Evolutionary conservation across 2,329 filamentous ascomycete species (phyloP).

Genomic region (Diaporthe citri): DNA sequence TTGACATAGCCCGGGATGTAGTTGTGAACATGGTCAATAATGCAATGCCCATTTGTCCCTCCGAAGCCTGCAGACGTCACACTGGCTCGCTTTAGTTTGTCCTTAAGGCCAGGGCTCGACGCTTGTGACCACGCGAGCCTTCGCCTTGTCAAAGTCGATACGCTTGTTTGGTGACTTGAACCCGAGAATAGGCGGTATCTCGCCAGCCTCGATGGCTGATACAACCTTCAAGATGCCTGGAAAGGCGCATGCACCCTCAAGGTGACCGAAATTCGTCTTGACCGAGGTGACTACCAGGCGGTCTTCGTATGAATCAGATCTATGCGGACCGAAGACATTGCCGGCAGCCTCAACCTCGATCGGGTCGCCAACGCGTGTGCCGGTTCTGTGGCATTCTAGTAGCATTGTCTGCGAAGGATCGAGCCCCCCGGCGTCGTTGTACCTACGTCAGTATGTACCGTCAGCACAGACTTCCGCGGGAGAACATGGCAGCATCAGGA

Average conservation of each 20-base stretch:
- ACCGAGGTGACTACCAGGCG: constrained; percentile 52
- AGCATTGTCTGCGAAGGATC: constrained; percentile 44
- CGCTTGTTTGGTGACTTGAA: constrained; percentile 38
- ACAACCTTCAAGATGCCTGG: constrained; percentile 50
- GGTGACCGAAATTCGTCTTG: constrained; percentile 48
- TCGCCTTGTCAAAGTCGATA: neutral
- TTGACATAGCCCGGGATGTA: neutral
- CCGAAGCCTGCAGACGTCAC: constrained; percentile 53
- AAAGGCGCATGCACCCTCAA: constrained; percentile 43
- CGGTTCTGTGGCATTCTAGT: constrained; percentile 43
- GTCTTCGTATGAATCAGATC: constrained; percentile 48
- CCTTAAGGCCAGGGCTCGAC: neutral
- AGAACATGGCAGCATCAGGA: neutral
- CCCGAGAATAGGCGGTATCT: constrained; percentile 47
- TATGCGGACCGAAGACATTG: constrained; percentile 47
- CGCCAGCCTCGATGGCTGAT: constrained; percentile 47
- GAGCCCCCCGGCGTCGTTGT: constrained; percentile 43
- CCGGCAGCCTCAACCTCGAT: neutral
- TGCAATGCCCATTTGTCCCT: constrained; percentile 45
- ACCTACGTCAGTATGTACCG: neutral
- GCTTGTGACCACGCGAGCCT: neutral
- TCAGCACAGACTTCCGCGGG: neutral
- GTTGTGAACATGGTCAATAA: neutral
- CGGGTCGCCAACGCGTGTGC: constrained; percentile 10
- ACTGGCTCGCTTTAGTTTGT: constrained; percentile 43